phyloP scores from a whole-genome alignment of 371 early-diverging fungal genomes.

The Mucor mucedo region DNA sequence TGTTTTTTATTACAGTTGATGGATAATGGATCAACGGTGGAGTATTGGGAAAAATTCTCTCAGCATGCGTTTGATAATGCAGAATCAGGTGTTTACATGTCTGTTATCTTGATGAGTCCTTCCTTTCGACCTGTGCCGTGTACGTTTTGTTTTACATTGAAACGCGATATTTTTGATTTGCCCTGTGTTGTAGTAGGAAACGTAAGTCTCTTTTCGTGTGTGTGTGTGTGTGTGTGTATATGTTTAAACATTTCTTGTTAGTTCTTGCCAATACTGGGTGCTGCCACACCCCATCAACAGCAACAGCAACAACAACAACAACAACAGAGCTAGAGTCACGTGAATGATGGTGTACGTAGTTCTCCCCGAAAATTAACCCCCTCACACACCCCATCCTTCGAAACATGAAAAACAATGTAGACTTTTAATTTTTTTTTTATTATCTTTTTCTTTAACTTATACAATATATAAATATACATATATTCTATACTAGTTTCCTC shows the following conservation, averaged over 20 bases:
- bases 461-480: too few relatives aligned
- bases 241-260: neutral
- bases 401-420: neutral
- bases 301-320: neutral
- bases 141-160: slow-evolving; percentile 86
- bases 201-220: slow-evolving; percentile 22
- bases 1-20: slow-evolving; percentile 60
- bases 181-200: slow-evolving; percentile 81
- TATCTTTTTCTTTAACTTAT: neutral
- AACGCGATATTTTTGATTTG: slow-evolving; percentile 87
- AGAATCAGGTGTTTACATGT: slow-evolving; percentile 77
- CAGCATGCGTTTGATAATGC: slow-evolving; percentile 84
- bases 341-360: neutral
- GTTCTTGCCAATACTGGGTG: slow-evolving; percentile 27
- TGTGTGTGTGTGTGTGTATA: too few relatives aligned
- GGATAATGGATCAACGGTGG: slow-evolving; percentile 81
- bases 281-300: neutral
- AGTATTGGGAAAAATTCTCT: slow-evolving; percentile 89
- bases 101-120: slow-evolving; percentile 70
- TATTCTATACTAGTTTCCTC: too few relatives aligned
- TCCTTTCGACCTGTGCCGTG: slow-evolving; percentile 71
- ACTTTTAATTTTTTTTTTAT: neutral
- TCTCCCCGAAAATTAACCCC: too few relatives aligned
- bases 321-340: neutral
- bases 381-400: neutral